Conservation (phyloP, 257 asterid genomes). For the Nicotiana sylvestris region DNA sequence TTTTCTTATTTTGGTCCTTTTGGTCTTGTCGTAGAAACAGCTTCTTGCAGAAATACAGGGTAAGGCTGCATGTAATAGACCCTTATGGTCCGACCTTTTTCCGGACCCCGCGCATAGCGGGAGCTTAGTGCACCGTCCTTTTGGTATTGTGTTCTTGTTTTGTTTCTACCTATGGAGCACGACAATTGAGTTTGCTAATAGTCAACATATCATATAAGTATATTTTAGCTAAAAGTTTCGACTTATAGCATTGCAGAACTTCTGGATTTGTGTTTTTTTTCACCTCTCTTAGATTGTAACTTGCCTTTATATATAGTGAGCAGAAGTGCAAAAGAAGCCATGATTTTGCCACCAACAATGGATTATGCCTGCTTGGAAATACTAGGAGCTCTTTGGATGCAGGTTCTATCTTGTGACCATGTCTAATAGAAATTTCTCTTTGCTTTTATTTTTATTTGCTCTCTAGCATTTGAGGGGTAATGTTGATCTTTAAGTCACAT, state of each 20-base stretch:
- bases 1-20: not conserved
- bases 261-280: not conserved
- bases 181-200: not conserved
- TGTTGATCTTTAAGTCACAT: too few relatives aligned
- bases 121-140: not conserved
- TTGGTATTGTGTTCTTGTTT: not conserved
- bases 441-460: not conserved
- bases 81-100: too few relatives aligned
- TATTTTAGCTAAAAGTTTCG: too few relatives aligned
- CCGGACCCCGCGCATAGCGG: too few relatives aligned
- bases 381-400: conserved; percentile 74
- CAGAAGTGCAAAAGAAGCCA: conserved; percentile 67
- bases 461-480: not conserved
- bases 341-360: conserved; percentile 68
- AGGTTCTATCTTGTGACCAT: conserved; percentile 37
- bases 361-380: conserved; percentile 60
- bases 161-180: not conserved
- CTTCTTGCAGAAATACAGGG: too few relatives aligned
- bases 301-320: conserved; percentile 44
- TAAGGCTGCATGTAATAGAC: too few relatives aligned
- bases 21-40: not conserved
- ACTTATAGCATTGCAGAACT: too few relatives aligned
- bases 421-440: not conserved
- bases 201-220: too few relatives aligned
- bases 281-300: not conserved